Evolutionary conservation across 305 asterid species (phyloP), one percentile per base, ranked within the genome.

Genomic region (Coffea humblotiana): DNA sequence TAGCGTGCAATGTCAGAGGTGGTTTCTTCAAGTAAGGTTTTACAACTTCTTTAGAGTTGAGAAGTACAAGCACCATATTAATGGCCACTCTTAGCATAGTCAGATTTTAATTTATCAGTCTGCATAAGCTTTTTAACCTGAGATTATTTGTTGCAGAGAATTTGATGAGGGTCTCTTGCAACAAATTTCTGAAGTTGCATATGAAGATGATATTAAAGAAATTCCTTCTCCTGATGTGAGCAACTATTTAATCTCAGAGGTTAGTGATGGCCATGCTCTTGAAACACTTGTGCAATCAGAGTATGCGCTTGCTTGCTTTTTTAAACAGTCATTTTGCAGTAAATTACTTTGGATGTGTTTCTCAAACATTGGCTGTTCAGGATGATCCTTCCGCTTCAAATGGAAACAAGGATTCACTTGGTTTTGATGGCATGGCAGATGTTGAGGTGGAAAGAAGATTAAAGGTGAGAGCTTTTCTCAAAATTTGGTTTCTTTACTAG

Each of bases 1-100:
- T 95, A 74, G 99, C 99, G 74, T 95, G 99, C 94, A 94, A 92
- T 85, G 95, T 94, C 78, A 89, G 99, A 84, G 98, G 99, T 79
- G 93, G 99, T 80, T 95, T 91, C 79, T 95, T 94, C 92, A 95
- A 94, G 99, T 95, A 95, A 91, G 97, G 79, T 78, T 64, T 67
- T 71, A 27, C 71, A 32, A 45, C 54, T 35, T 21, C 14, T 75
- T 23, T 18, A n/a, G 19, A 70, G 70, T 35, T 54, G 68, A 29
- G 70, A 56, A 75, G 81, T 67, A 71, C 43, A n/a, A 51, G 47
- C 72, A 19, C 61, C 72, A 47, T 15, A 9, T 71, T 70, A 45
- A 6, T 79, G 63, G 65, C 73, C 49, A 2, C 45, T n/a, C 69
- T 67, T 10, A 76, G 70, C 81, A 63, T 74, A 45, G 52, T 76